phyloP scores from a whole-genome alignment of 495 filamentous ascomycete genomes.

The Delitschia confertaspora region DNA sequence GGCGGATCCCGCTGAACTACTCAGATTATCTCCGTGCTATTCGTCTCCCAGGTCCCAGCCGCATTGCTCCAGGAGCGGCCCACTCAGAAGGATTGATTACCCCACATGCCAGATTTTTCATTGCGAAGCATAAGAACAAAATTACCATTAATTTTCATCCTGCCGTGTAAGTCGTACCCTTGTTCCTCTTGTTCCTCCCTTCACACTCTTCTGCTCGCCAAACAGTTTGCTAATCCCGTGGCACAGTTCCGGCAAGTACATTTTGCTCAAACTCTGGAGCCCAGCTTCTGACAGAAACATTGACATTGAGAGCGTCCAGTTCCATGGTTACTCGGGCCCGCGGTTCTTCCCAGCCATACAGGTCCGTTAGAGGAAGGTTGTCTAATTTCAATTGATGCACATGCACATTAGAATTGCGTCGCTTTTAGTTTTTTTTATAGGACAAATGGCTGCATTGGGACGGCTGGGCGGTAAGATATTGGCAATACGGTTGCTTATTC shows the following conservation, averaged over 20 bases:
- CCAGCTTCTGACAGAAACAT: conserved; percentile 62
- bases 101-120: conserved; percentile 69
- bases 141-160: conserved; percentile 85
- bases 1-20: conserved; percentile 1
- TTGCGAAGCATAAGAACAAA: conserved; percentile 68
- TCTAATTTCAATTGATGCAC: too few relatives aligned
- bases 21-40: conserved; percentile 14
- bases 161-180: conserved; percentile 53
- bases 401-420: too few relatives aligned
- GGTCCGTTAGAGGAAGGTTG: too few relatives aligned
- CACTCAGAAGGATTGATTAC: conserved; percentile 38
- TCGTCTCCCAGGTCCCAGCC: conserved; percentile 17
- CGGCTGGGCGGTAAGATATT: too few relatives aligned
- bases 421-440: too few relatives aligned
- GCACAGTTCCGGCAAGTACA: conserved; percentile 57
- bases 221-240: not conserved
- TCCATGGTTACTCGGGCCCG: conserved; percentile 72
- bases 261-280: conserved; percentile 81
- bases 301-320: conserved; percentile 75
- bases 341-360: conserved; percentile 58
- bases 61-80: conserved; percentile 25
- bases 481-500: too few relatives aligned
- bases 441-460: too few relatives aligned
- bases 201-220: not conserved
- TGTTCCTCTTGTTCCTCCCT: not conserved